These are phyloP conservation scores for Tolypocladium tundrense DNA, from an alignment of 2,329 filamentous ascomycete species.

Conservation along the genomic window DNA sequence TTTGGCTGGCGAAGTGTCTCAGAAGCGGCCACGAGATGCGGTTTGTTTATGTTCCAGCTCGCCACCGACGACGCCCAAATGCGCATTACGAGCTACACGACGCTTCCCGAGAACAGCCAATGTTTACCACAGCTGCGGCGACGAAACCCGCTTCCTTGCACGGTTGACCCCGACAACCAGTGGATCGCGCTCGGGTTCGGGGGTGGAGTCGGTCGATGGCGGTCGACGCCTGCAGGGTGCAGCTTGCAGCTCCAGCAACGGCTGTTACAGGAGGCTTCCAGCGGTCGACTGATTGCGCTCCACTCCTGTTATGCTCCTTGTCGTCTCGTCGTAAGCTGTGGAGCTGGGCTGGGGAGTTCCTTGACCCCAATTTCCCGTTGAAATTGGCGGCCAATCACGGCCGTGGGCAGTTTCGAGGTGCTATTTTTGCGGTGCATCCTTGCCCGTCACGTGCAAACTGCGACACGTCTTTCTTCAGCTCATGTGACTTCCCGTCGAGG, in stretches of 20 bases:
- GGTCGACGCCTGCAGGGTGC: neutral
- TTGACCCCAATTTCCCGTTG: neutral
- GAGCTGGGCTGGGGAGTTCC: neutral
- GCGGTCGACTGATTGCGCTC: neutral
- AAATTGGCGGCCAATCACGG: neutral
- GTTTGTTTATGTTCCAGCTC: neutral
- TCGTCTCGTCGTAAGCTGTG: neutral
- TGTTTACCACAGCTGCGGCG: neutral
- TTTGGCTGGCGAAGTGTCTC: neutral
- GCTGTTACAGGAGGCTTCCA: neutral
- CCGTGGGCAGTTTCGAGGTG: neutral
- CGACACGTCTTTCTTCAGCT: neutral
- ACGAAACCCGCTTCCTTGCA: neutral
- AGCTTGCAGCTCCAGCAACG: neutral
- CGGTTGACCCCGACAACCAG: neutral
- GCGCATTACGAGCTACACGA: neutral
- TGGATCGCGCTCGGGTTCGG: neutral
- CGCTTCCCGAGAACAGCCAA: neutral
- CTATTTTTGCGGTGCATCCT: neutral
- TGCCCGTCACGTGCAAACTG: neutral
- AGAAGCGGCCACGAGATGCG: neutral
- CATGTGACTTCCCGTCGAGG: conserved; percentile 22
- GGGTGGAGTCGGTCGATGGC: neutral
- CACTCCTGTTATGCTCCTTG: neutral
- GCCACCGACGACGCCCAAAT: neutral